Conservation (phyloP, 129 eudicot species). For the Pulicaria dysenterica region DNA sequence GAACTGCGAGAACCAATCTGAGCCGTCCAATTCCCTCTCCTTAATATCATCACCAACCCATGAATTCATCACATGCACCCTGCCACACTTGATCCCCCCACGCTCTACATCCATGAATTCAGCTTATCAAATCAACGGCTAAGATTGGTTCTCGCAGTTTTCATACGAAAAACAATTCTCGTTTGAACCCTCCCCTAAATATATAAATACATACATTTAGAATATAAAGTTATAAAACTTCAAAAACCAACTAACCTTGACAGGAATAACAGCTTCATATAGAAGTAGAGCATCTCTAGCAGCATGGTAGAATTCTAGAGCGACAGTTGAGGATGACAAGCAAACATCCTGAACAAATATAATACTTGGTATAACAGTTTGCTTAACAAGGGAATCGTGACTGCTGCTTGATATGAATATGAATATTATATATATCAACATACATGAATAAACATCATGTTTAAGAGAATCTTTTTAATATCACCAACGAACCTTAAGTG, state of each 20-base stretch:
- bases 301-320: constrained; percentile 83
- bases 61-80: too few relatives aligned
- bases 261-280: constrained; percentile 90
- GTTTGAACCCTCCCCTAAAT: too few relatives aligned
- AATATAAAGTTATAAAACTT: neutral
- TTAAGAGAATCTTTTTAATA: neutral
- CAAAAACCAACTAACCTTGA: constrained; percentile 62
- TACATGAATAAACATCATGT: neutral
- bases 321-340: constrained; percentile 81
- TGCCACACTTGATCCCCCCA: too few relatives aligned
- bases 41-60: too few relatives aligned
- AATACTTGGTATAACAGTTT: neutral
- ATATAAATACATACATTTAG: neutral
- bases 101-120: too few relatives aligned
- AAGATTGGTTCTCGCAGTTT: too few relatives aligned
- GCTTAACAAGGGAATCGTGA: neutral
- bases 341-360: constrained; percentile 76
- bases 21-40: too few relatives aligned
- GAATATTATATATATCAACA: constrained; percentile 3
- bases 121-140: too few relatives aligned
- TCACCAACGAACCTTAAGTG: constrained; percentile 80
- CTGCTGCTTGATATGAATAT: neutral
- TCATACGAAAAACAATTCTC: too few relatives aligned
- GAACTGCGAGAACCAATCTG: too few relatives aligned
- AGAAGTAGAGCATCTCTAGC: constrained; percentile 86